Percentiles rank a stretch among this genome's conserved stretches.
phyloP scores from a whole-genome alignment of 2,329 filamentous ascomycete species.

The Colletotrichum sp. region DNA sequence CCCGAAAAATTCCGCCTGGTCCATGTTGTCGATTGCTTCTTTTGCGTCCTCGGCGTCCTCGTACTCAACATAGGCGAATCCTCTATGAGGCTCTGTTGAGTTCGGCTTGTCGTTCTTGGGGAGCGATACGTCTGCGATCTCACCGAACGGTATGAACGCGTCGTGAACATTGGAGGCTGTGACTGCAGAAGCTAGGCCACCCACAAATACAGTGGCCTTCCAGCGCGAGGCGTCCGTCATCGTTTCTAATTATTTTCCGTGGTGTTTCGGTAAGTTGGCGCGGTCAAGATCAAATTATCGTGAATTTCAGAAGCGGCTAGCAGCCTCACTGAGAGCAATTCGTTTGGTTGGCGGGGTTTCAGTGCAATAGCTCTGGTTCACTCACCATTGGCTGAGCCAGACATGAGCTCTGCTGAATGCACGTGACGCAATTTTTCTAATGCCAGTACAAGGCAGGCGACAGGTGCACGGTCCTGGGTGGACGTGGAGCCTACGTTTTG shows the following conservation, averaged over 20 bases:
- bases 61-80: conserved; percentile 97
- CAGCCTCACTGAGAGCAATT: not conserved
- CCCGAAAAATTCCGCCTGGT: conserved; percentile 94
- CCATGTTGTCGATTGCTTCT: conserved; percentile 99
- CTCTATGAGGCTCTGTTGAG: conserved; percentile 79
- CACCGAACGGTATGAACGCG: conserved; percentile 95
- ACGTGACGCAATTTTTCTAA: conserved; percentile 11
- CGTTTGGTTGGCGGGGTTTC: conserved; percentile 13
- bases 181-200: conserved; percentile 82
- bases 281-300: not conserved
- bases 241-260: conserved; percentile 15
- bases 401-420: not conserved
- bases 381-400: conserved; percentile 5
- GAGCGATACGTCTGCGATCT: conserved; percentile 88
- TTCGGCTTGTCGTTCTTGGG: conserved; percentile 87
- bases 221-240: conserved; percentile 87
- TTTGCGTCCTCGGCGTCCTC: conserved; percentile 84
- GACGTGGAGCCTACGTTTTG: not conserved
- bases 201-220: conserved; percentile 92
- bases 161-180: conserved; percentile 79
- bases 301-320: not conserved
- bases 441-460: not conserved
- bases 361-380: not conserved
- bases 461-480: conserved; percentile 12
- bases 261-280: not conserved